Evolutionary conservation across 2,329 filamentous ascomycete genomes (phyloP), one percentile per base, ranked within the genome.

Genomic region (Teratosphaeria nubilosa): DNA sequence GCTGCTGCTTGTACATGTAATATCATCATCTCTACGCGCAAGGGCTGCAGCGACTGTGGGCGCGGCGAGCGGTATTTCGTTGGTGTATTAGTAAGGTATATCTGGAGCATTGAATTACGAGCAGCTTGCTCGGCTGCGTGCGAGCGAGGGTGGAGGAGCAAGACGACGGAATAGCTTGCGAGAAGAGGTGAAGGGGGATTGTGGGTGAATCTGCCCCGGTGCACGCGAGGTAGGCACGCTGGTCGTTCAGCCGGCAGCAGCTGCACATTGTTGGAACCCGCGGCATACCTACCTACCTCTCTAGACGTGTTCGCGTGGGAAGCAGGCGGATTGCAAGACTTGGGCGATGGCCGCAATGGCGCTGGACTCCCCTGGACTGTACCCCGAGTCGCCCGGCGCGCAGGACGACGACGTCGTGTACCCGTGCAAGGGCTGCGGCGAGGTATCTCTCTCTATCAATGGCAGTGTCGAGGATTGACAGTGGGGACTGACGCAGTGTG

Each of bases 401-500:
- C 81, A 82, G 63, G 53, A 55, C 41, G 90, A 95, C 67, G 91
- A 95, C 72, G 80, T 87, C 60, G 78, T 81, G 64, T 95, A 89
- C 70, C 89, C 89, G 61, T 96, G 91, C 79, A 95, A 95, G 78
- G 90, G 90, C 60, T 96, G 91, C 75, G 90, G 90, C 77, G 89
- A 95, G 81, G 90, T 95, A 80, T 55, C 50, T 11, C 22, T 20
- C 16, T n/a, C 11, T 24, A 25, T 7, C 54, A 55, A n/a, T 9
- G 27, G 22, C 53, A 20, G 37, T 50, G 48, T 9, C 14, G n/a
- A 41, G 27, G 5, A 22, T 20, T 6, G 27, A 9, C 31, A 9
- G 11, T 24, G 56, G 9, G 1, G 10, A 31, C 41, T 54, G 51
- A 51, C 51, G 10, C 10, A 20, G 10, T 16, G 53, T 34, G 30